These are phyloP conservation scores for Pelargonium exstipulatum DNA, from an alignment of 441 rosid species.

Conservation along the genomic window DNA sequence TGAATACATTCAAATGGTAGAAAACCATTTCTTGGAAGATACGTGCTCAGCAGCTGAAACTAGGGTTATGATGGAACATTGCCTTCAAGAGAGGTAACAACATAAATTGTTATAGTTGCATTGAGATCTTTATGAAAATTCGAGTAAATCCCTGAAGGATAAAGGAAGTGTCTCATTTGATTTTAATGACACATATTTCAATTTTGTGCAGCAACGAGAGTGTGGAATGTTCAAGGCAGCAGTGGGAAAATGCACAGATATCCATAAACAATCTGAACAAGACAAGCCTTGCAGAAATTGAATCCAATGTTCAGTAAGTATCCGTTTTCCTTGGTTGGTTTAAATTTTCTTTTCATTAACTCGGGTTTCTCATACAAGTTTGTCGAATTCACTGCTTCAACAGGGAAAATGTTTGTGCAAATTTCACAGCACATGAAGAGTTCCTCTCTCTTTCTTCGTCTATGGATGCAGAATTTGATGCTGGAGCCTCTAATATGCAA, in stretches of 20 bases:
- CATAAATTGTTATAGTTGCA: background rate
- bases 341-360: background rate
- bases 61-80: conserved; percentile 41
- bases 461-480: conserved; percentile 37
- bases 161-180: background rate
- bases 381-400: conserved; percentile 17
- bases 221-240: conserved; percentile 38
- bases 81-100: conserved; percentile 56
- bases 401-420: conserved; percentile 44
- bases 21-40: conserved; percentile 47
- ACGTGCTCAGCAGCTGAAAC: conserved; percentile 58
- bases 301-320: conserved; percentile 40
- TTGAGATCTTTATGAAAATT: background rate
- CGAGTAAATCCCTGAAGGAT: background rate
- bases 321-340: conserved; percentile 7
- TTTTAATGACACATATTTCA: background rate
- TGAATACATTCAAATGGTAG: conserved; percentile 38
- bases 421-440: conserved; percentile 33
- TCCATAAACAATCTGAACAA: conserved; percentile 32
- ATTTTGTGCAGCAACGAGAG: conserved; percentile 44
- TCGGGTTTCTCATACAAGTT: background rate
- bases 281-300: conserved; percentile 34
- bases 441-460: conserved; percentile 40
- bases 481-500: conserved; percentile 33
- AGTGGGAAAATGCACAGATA: conserved; percentile 53